These are phyloP conservation scores for Cadophora malorum DNA, from an alignment of 2,329 filamentous ascomycete species.

Conservation along the genomic window DNA sequence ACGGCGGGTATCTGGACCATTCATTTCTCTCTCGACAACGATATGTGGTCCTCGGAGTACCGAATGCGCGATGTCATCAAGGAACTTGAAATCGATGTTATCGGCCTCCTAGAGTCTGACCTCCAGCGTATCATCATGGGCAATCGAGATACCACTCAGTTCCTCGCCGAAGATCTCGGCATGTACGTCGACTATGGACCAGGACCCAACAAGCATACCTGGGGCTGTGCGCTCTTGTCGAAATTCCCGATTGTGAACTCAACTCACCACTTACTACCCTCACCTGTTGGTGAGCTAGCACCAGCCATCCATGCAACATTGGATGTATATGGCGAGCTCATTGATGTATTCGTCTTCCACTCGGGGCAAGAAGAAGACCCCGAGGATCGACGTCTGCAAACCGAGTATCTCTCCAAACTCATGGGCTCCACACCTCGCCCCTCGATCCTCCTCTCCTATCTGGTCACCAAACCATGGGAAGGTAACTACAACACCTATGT, in stretches of 20 bases:
- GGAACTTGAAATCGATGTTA: conserved; percentile 95
- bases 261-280: conserved; percentile 92
- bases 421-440: conserved; percentile 87
- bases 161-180: conserved; percentile 91
- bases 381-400: conserved; percentile 87
- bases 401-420: conserved; percentile 81
- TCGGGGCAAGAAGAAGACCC: conserved; percentile 97
- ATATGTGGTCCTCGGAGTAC: conserved; percentile 97
- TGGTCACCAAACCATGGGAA: conserved; percentile 87
- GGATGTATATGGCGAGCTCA: conserved; percentile 85
- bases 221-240: conserved; percentile 90
- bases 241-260: conserved; percentile 98
- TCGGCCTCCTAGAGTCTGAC: conserved; percentile 93
- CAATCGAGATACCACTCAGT: conserved; percentile 95
- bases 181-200: conserved; percentile 99
- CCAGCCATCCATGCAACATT: conserved; percentile 97
- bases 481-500: conserved; percentile 99
- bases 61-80: conserved; percentile 91
- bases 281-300: conserved; percentile 91
- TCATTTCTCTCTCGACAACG: conserved; percentile 96
- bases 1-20: conserved; percentile 99
- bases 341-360: conserved; percentile 98
- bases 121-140: conserved; percentile 99
- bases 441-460: conserved; percentile 85
- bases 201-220: conserved; percentile 98